Conservation (phyloP, 164 flowering plant species). For the Litsea cubeba region DNA sequence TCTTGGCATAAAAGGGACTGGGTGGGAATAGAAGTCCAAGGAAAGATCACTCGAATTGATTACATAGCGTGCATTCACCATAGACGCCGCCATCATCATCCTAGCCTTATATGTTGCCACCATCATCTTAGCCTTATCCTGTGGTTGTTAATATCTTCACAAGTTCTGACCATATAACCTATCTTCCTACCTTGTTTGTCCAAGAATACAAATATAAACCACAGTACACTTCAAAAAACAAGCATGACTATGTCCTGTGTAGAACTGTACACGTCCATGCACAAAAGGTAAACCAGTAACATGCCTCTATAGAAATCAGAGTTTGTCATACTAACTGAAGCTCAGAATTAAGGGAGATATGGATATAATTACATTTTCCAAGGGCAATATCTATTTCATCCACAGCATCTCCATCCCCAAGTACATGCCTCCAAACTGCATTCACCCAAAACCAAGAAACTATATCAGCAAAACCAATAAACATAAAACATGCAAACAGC, state of each 20-base stretch:
- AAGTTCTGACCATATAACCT: too few species aligned
- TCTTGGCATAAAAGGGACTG: too few species aligned
- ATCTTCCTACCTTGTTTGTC: too few species aligned
- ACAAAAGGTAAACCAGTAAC: background rate
- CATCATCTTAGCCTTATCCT: too few species aligned
- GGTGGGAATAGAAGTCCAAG: too few species aligned
- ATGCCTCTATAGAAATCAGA: background rate
- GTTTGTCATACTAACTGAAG: background rate
- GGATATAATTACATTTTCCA: slow-evolving; percentile 65
- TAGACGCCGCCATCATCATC: too few species aligned
- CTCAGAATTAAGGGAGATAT: background rate
- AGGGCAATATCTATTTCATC: slow-evolving; percentile 69
- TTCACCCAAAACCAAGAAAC: slow-evolving; percentile 9
- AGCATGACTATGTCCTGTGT: background rate
- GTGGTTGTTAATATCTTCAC: too few species aligned
- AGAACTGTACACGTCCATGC: background rate
- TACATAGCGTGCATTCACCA: too few species aligned
- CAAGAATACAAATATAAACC: too few species aligned
- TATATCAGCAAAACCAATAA: background rate
- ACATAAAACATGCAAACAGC: background rate
- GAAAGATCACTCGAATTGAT: too few species aligned
- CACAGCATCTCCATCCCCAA: slow-evolving; percentile 60
- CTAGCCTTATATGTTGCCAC: too few species aligned
- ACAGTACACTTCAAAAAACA: too few species aligned
- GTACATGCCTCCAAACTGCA: slow-evolving; percentile 96